Percentiles rank a stretch among this genome's conserved stretches.
Evolutionary conservation across 495 filamentous ascomycete species (phyloP).

Genomic region (Podospora pseudocomata): DNA sequence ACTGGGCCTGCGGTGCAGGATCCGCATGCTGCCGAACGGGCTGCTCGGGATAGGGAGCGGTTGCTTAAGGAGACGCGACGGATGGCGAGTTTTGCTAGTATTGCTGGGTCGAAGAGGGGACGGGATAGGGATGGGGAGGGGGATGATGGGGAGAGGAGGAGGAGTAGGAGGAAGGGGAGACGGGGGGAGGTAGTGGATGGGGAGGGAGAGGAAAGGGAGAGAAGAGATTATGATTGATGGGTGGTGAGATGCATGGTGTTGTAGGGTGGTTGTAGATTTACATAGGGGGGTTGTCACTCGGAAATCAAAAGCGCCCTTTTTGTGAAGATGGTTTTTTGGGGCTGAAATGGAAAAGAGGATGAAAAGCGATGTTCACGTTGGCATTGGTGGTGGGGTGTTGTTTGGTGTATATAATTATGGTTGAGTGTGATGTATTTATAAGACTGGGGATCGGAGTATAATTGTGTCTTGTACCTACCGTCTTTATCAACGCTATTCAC

Average conservation of each 20-base stretch:
- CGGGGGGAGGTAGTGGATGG: constrained; percentile 42
- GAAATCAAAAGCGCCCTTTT: background rate
- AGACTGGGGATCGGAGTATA: background rate
- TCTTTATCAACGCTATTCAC: too few species aligned
- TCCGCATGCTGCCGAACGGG: constrained; percentile 71
- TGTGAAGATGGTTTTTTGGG: background rate
- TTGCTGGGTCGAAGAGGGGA: constrained; percentile 23
- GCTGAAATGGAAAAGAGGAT: background rate
- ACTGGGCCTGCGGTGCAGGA: constrained; percentile 48
- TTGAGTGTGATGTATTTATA: background rate
- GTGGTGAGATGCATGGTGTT: background rate
- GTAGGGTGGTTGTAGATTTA: background rate
- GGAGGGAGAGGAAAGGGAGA: constrained; percentile 42
- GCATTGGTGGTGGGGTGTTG: background rate
- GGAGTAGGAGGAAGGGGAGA: constrained; percentile 38
- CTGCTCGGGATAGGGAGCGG: constrained; percentile 70
- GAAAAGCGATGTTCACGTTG: background rate
- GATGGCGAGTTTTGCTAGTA: constrained; percentile 54
- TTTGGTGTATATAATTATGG: background rate
- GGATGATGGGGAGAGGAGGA: constrained; percentile 35
- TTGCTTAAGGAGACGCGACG: constrained; percentile 74
- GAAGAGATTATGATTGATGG: constrained; percentile 40
- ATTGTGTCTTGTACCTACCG: background rate
- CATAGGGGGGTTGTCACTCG: background rate
- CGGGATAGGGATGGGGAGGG: constrained; percentile 15